Evolutionary conservation across 768 basidiomycete species (phyloP).

Genomic region (Kondoa malvinella): DNA sequence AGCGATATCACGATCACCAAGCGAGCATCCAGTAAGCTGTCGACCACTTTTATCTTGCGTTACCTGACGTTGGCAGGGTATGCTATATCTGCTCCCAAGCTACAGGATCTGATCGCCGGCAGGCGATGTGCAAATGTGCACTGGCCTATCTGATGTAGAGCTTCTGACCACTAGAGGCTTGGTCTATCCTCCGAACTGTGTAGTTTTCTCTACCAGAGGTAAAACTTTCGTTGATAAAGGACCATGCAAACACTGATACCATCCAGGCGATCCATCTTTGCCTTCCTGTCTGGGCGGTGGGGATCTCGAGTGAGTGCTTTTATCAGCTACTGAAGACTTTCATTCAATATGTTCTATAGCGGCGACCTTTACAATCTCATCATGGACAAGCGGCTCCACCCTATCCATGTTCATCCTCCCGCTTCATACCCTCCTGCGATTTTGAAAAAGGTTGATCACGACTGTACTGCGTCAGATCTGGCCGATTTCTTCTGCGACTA

Average conservation of each 20-base stretch:
- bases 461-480: background rate
- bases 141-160: background rate
- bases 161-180: constrained; percentile 1
- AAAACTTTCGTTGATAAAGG: background rate
- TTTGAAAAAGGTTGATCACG: background rate
- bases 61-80: too few species aligned
- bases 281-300: constrained; percentile 17
- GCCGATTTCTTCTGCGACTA: constrained; percentile 1
- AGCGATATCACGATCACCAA: constrained; percentile 53
- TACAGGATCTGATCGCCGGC: constrained; percentile 35
- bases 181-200: constrained; percentile 7
- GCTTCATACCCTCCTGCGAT: background rate
- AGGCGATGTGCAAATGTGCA: background rate
- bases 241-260: background rate
- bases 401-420: background rate
- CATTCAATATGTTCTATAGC: background rate
- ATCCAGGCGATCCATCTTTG: background rate
- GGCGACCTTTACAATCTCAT: constrained; percentile 5
- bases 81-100: background rate
- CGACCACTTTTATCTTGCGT: too few species aligned
- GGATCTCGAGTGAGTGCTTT: background rate
- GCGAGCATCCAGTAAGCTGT: constrained; percentile 53
- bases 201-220: constrained; percentile 15
- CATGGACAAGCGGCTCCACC: background rate
- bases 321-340: background rate